These are phyloP conservation scores for Globisporangium parvum DNA, from an alignment of 352 stramenopile genomes.

Conservation along the genomic window DNA sequence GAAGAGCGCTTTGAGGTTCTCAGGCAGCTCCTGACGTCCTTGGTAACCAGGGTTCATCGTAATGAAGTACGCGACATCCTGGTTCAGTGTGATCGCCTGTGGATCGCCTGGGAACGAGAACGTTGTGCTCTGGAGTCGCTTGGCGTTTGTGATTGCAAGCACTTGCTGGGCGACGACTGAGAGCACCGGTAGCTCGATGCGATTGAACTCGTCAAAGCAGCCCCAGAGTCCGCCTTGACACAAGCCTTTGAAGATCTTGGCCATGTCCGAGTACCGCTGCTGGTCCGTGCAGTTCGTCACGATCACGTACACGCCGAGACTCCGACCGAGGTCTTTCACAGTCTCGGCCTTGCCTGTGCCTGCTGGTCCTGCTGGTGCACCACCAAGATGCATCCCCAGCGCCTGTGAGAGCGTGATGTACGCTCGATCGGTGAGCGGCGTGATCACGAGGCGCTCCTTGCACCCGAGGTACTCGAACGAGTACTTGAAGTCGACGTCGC, in stretches of 20 bases:
- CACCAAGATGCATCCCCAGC: constrained; percentile 85
- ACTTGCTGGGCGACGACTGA: constrained; percentile 92
- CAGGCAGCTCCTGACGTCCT: constrained; percentile 86
- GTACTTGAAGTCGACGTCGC: constrained; percentile 89
- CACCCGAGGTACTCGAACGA: constrained; percentile 93
- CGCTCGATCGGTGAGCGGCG: constrained; percentile 86
- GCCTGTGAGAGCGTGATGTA: constrained; percentile 90
- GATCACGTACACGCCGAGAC: constrained; percentile 88
- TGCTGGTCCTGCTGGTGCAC: constrained; percentile 77
- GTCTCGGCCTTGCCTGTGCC: constrained; percentile 92
- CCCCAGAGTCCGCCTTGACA: constrained; percentile 90
- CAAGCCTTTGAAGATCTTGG: constrained; percentile 91
- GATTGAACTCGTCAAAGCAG: constrained; percentile 93
- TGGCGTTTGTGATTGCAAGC: constrained; percentile 78
- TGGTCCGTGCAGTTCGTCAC: constrained; percentile 93
- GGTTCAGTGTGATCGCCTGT: constrained; percentile 45
- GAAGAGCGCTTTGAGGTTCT: constrained; percentile 92
- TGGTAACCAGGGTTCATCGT: constrained; percentile 95
- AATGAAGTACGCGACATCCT: constrained; percentile 82
- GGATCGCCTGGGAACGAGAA: constrained; percentile 71
- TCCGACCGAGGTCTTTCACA: constrained; percentile 88
- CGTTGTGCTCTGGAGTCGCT: constrained; percentile 35
- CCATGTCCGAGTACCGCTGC: constrained; percentile 89
- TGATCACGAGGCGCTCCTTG: constrained; percentile 87
- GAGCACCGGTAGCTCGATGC: constrained; percentile 89